phyloP scores from a whole-genome alignment of 2,329 filamentous ascomycete genomes.

The Scedosporium aurantiacum region DNA sequence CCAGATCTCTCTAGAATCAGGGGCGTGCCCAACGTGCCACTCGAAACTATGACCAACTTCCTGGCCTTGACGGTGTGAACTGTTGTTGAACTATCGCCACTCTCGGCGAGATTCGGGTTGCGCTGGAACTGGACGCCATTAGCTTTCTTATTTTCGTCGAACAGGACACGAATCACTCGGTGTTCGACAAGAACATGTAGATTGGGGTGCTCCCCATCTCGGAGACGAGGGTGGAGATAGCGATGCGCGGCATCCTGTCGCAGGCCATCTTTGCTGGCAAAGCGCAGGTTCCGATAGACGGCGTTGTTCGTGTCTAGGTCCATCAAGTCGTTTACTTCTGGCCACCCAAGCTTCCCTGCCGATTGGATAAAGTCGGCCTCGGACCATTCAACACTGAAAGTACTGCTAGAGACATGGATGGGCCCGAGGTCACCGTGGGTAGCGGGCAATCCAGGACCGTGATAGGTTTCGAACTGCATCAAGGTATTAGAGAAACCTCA shows the following conservation, averaged over 20 bases:
- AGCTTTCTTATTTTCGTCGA: constrained; percentile 23
- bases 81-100: constrained; percentile 17
- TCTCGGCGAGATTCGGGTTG: not conserved
- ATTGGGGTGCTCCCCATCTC: constrained; percentile 34
- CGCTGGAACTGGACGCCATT: constrained; percentile 26
- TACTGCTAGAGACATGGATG: constrained; percentile 37
- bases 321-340: constrained; percentile 37
- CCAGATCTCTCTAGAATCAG: constrained; percentile 35
- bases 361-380: constrained; percentile 37
- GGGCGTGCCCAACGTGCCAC: constrained; percentile 34
- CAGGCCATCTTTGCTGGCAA: constrained; percentile 34
- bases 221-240: constrained; percentile 41
- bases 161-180: constrained; percentile 21
- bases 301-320: constrained; percentile 27
- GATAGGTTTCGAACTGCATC: constrained; percentile 16
- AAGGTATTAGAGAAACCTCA: not conserved
- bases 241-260: constrained; percentile 47
- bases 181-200: constrained; percentile 41
- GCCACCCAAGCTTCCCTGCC: constrained; percentile 33
- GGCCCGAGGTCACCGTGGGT: constrained; percentile 39
- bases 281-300: constrained; percentile 30
- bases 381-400: constrained; percentile 25
- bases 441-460: constrained; percentile 12
- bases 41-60: constrained; percentile 35
- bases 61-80: constrained; percentile 23